These are phyloP conservation scores for Hymenoscyphus repandus DNA, from an alignment of 2,329 filamentous ascomycete genomes.

Conservation along the genomic window DNA sequence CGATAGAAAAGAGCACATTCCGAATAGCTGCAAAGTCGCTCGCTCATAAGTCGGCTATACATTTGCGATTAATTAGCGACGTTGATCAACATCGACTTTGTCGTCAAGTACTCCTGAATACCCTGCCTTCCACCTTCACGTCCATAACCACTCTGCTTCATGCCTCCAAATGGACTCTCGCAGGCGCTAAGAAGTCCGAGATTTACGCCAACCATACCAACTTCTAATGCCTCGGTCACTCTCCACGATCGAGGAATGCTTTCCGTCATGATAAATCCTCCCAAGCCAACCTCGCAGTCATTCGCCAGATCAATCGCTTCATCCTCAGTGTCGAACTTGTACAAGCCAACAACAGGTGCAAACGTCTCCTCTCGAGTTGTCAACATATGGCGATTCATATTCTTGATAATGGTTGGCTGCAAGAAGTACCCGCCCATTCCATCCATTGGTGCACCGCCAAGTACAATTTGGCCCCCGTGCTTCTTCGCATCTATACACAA, in stretches of 20 bases:
- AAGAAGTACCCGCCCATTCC: conserved; percentile 20
- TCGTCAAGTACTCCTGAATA: conserved; percentile 70
- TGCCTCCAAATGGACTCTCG: conserved; percentile 60
- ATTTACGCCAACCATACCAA: conserved; percentile 34
- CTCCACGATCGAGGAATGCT: conserved; percentile 36
- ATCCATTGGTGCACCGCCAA: too few relatives aligned
- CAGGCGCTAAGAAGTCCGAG: conserved; percentile 15
- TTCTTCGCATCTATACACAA: conserved; percentile 37
- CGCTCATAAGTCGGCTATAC: too few relatives aligned
- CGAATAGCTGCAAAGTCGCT: too few relatives aligned
- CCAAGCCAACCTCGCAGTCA: conserved; percentile 52
- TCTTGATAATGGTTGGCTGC: conserved; percentile 18
- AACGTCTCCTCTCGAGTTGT: conserved; percentile 35
- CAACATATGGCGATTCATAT: conserved; percentile 17
- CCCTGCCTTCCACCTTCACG: conserved; percentile 74
- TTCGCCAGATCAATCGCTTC: conserved; percentile 51
- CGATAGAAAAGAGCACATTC: too few relatives aligned
- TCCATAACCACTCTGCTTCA: conserved; percentile 79
- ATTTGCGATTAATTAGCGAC: too few relatives aligned
- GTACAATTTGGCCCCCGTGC: conserved; percentile 35
- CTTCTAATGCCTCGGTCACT: conserved; percentile 43
- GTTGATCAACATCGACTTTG: too few relatives aligned
- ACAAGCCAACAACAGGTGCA: conserved; percentile 56
- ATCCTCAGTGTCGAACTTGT: conserved; percentile 51
- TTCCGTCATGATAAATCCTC: conserved; percentile 45